Evolutionary conservation across 495 filamentous ascomycete species (phyloP), one percentile per base, ranked within the genome.

Genomic region (Aspergillus hancockii): DNA sequence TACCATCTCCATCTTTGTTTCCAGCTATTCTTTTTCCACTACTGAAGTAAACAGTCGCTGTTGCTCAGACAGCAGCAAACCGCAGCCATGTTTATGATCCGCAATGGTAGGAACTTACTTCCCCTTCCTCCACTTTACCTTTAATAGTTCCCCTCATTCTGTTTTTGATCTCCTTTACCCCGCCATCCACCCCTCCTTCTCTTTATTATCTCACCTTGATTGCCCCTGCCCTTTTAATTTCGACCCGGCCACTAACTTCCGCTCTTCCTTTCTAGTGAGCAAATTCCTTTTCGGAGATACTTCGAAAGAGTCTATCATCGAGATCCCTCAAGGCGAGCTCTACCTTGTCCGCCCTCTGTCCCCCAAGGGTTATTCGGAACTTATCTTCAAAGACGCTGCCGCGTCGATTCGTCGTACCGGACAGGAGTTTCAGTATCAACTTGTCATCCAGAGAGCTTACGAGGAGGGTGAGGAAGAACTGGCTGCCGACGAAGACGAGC

Each of bases 351-450:
- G 94, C 61, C 94, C 94, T 6, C 81, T 91, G 30, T 98, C 94
- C 1, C 90, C 92, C 31, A 98, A 98, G 74, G 94, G 94, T 58
- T 96, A 96, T 66, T 97, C 92, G 0, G 95, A 98, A 73, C 90
- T 97, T 65, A 96, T 98, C 74, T 98, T 97, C 84, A 97, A 96
- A 68, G 94, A 98, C 87, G 88, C 91, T 32, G 91, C 88, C 31
- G 92, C 93, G 22, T 88, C 88, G 36, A 97, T 98, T 65, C 88
- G 94, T 60, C 87, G 91, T 22, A 97, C 95, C 9, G 92, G 89
- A 3, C 92, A 95, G 71, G 90, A 96, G 28, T 98, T 88, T 66
- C 93, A 98, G 66, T 98, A 98, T 69, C 94, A 98, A 70, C 88
- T 98, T 36, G 93, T 98, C 52, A 83, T 98, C 21, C 95, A 97